Evolutionary conservation across 495 filamentous ascomycete species (phyloP), one percentile per base, ranked within the genome.

Genomic region (Aspergillus avenaceus): DNA sequence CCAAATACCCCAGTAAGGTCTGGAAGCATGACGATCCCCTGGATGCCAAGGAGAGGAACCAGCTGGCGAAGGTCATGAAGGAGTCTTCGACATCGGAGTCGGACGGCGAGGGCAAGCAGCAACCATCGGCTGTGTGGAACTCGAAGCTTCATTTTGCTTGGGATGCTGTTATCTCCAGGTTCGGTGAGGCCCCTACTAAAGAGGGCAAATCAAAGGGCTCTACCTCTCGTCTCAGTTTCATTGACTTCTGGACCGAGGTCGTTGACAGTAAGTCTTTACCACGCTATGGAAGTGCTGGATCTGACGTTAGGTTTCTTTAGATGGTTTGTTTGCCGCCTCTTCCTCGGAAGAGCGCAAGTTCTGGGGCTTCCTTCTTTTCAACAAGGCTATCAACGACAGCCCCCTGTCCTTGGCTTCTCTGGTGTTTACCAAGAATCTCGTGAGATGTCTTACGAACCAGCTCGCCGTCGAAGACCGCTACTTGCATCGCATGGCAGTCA

Each of bases 281-380:
- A 7, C 4, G 11, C 8, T 47, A 2, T 11, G 22, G 55, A 21
- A 54, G 26, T 25, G 22, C 11, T 22, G 21, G 49, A 40, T 49
- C 53, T 54, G 43, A 52, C 48, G 47, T 8, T 8, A 43, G 8
- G 14, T 31, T 27, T 32, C 11, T 61, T 13, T n/a, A 91, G 90
- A 91, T 59, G 83, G 84, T 24, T 72, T 97, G 7, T 96, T 97
- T 60, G 83, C 87, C 22, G 76, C 85, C 43, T 79, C 79, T 14
- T 83, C 91, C 9, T 96, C 91, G 0, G 81, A 87, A 19, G 88
- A 90, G 62, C 85, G 91, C 38, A 97, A 97, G 64, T 88, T 87
- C 60, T 88, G 86, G 70, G 93, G 95, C 4, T 91, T 98, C 63
- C 80, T 88, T 44, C 81, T 98, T 18, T 87, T 97, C 53, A 76